A percentile compares a stretch with the other conserved stretches of the same genome.
Evolutionary conservation across 257 asterid species (phyloP).

Genomic region (Solanum chiquidenum): DNA sequence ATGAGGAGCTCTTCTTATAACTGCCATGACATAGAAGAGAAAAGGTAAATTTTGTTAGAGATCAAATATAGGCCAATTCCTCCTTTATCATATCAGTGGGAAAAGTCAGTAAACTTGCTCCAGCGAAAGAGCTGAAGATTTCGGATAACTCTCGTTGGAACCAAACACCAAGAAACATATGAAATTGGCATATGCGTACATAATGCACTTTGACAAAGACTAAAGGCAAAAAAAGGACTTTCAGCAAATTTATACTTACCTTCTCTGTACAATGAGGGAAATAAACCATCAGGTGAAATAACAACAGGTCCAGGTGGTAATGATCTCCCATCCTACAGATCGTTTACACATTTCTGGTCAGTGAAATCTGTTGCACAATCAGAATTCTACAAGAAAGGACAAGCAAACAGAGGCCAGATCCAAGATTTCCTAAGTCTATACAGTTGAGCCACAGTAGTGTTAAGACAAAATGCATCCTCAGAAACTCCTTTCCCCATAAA

Average conservation of each 20-base stretch:
- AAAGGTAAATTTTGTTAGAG: not conserved
- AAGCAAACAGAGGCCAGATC: not conserved
- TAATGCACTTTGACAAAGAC: not conserved
- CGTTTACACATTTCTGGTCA: not conserved
- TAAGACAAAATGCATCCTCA: not conserved
- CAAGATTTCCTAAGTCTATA: not conserved
- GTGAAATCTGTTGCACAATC: not conserved
- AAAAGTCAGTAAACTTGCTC: not conserved
- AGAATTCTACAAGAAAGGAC: not conserved
- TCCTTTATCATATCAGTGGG: not conserved
- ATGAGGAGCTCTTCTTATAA: slow-evolving; percentile 96
- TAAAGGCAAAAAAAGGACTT: not conserved
- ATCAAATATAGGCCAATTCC: not conserved
- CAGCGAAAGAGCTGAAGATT: not conserved
- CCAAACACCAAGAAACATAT: not conserved
- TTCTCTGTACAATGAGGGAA: slow-evolving; percentile 92
- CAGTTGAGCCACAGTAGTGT: not conserved
- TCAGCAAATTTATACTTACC: slow-evolving; percentile 27
- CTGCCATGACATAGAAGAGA: slow-evolving; percentile 33
- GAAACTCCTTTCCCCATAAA: not conserved
- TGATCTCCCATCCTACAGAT: slow-evolving; percentile 84
- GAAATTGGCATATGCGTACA: not conserved
- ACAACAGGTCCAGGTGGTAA: slow-evolving; percentile 98
- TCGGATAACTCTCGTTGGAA: not conserved
- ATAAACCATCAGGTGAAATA: slow-evolving; percentile 95